Percentiles rank a stretch among this genome's conserved stretches.
Conservation (phyloP, 176 grass and related monocot species). For the Oryza punctata region DNA sequence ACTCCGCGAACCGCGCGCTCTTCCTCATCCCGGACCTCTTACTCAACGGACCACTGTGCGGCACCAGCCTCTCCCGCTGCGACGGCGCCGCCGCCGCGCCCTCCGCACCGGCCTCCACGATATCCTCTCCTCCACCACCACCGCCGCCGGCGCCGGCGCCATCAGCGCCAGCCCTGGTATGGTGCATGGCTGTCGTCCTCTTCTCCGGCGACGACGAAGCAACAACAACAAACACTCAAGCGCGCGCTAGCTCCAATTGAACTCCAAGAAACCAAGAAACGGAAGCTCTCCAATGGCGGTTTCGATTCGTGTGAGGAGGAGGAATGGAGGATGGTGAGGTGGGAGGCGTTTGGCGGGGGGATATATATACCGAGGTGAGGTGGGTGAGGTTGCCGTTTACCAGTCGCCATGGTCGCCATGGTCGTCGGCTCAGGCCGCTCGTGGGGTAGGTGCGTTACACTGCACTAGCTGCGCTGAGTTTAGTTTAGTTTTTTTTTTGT, state of each 20-base stretch:
- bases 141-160: background rate
- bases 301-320: background rate
- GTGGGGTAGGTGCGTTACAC: background rate
- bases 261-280: background rate
- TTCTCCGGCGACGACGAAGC: too few species aligned
- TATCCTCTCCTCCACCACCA: slow-evolving; percentile 8
- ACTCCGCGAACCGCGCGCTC: slow-evolving; percentile 77
- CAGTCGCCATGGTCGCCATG: background rate
- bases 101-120: slow-evolving; percentile 41
- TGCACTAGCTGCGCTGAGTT: background rate
- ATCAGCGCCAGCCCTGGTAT: slow-evolving; percentile 37
- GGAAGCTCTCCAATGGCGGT: background rate
- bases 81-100: background rate
- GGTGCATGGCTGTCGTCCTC: slow-evolving; percentile 30
- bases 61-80: slow-evolving; percentile 46
- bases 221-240: too few species aligned
- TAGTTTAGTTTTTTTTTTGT: background rate
- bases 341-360: background rate
- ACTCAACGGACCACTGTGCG: slow-evolving; percentile 75
- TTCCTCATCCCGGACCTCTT: slow-evolving; percentile 54
- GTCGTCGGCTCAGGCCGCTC: background rate
- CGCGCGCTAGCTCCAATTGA: too few species aligned
- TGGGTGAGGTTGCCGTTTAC: background rate
- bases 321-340: background rate
- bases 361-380: slow-evolving; percentile 20